These are phyloP conservation scores for Thuidium tamariscinum DNA, from an alignment of 225 moss, liverwort and hornwort genomes.

Conservation along the genomic window DNA sequence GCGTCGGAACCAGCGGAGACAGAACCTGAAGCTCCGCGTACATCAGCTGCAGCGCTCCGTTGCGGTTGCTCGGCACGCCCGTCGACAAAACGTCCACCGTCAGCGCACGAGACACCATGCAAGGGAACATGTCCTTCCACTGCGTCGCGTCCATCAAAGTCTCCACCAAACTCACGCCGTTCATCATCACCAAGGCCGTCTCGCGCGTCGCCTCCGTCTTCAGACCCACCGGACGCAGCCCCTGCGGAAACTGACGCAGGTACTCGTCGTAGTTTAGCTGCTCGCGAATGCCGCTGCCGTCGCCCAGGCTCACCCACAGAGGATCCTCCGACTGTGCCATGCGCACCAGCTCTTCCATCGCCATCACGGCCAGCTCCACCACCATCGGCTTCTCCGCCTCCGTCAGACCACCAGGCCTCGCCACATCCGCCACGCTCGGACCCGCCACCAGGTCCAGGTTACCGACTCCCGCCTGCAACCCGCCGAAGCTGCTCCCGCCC, in stretches of 20 bases:
- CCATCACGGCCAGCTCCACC: constrained; percentile 62
- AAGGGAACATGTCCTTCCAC: constrained; percentile 95
- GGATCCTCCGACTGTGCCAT: constrained; percentile 77
- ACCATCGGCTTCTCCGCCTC: constrained; percentile 92
- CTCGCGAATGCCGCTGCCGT: constrained; percentile 20
- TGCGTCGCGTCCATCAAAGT: constrained; percentile 67
- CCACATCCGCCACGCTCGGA: constrained; percentile 76
- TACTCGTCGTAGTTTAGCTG: constrained; percentile 81
- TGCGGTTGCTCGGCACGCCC: constrained; percentile 57
- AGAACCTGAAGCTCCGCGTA: constrained; percentile 84
- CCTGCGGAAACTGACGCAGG: constrained; percentile 62
- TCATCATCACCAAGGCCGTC: constrained; percentile 79
- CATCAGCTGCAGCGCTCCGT: constrained; percentile 85
- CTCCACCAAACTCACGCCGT: constrained; percentile 66
- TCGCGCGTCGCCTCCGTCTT: constrained; percentile 86
- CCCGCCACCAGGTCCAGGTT: constrained; percentile 48
- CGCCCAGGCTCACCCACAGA: constrained; percentile 37
- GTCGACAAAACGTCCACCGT: constrained; percentile 73
- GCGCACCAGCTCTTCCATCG: constrained; percentile 89
- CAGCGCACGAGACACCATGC: constrained; percentile 77
- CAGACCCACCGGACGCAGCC: constrained; percentile 61
- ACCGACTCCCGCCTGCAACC: constrained; percentile 17
- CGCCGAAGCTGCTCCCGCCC: constrained; percentile 33
- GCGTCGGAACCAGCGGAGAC: constrained; percentile 74
- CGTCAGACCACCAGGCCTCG: constrained; percentile 68